A percentile compares a stretch with the other conserved stretches of the same genome.
Evolutionary conservation across 2,329 filamentous ascomycete genomes (phyloP).

Genomic region (Dissoconium aciculare): DNA sequence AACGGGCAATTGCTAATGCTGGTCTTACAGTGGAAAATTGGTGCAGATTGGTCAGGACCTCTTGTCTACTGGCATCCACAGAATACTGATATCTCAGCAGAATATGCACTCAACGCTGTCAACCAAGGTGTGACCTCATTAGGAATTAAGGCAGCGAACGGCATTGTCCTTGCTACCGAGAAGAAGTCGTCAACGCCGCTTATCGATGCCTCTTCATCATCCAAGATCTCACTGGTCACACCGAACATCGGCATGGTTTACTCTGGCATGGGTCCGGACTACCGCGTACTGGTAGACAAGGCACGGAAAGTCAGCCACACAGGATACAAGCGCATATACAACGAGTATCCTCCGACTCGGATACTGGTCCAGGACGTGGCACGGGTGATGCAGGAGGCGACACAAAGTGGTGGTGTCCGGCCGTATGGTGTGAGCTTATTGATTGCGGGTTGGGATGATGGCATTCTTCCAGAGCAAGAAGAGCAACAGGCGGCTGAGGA

Average conservation of each 20-base stretch:
- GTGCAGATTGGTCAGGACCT: constrained; percentile 71
- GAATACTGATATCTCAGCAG: constrained; percentile 32
- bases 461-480: constrained; percentile 72
- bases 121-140: constrained; percentile 98
- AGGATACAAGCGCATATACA: constrained; percentile 98
- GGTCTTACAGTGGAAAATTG: constrained; percentile 74
- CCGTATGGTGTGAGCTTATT: constrained; percentile 93
- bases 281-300: constrained; percentile 92
- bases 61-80: constrained; percentile 3
- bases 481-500: constrained; percentile 45
- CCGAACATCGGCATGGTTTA: constrained; percentile 99
- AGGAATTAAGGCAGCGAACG: constrained; percentile 98
- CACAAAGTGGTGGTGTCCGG: constrained; percentile 90
- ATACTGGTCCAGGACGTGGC: constrained; percentile 99
- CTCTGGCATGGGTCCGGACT: constrained; percentile 97
- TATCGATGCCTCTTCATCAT: constrained; percentile 84
- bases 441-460: constrained; percentile 96
- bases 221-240: constrained; percentile 95
- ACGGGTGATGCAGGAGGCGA: constrained; percentile 96
- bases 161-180: constrained; percentile 95
- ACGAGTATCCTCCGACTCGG: constrained; percentile 97
- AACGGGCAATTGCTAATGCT: constrained; percentile 30
- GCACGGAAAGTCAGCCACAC: constrained; percentile 97
- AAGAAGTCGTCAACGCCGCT: constrained; percentile 98
- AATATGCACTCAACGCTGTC: constrained; percentile 97